Evolutionary conservation across 306 rosid genomes (phyloP), one percentile per base, ranked within the genome.

Genomic region (Ceratonia siliqua): DNA sequence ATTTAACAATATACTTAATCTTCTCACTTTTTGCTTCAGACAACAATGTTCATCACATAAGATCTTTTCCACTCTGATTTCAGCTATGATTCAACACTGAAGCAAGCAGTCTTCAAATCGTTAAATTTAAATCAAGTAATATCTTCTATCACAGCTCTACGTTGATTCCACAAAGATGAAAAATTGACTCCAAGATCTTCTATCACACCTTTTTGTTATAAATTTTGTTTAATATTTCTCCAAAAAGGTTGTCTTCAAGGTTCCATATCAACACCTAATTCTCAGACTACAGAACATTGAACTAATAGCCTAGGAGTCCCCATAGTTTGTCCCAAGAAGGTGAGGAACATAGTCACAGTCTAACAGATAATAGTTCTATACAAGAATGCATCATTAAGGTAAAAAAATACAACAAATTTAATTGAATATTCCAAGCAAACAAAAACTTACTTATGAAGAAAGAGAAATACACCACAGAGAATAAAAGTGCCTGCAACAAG

Each of bases 391-490:
- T 66, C 18, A 65, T 8, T 17, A 56, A 22, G 74, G 27, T 3
- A 24, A 62, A n/a, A n/a, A 57, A 48, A 27, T 24, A 15, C 8
- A 49, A 28, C 13, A 67, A 62, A 53, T 41, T 32, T 9, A 22
- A 56, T 24, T 33, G 6, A 32, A 62, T 50, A 45, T 38, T 56
- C 18, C 38, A 62, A 39, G 70, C 8, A 55, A 79, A n/a, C 5
- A 48, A 8, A 7, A 69, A 66, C 92, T 83, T 85, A 91, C 97
- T 87, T 89, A 24, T 87, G 90, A 46, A 91, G 90, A 67, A 87
- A 80, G 20, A 87, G 68, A 85, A 89, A 89, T 80, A 70, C 76
- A 49, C 90, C 94, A 42, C 86, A 82, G 12, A 89, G 75, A 39
- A 89, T 50, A 57, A 89, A 85, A 17, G 97, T 85, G 21, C 73